Base-by-base conservation (phyloP, 345 rosid species). In the Isatis tinctoria region DNA sequence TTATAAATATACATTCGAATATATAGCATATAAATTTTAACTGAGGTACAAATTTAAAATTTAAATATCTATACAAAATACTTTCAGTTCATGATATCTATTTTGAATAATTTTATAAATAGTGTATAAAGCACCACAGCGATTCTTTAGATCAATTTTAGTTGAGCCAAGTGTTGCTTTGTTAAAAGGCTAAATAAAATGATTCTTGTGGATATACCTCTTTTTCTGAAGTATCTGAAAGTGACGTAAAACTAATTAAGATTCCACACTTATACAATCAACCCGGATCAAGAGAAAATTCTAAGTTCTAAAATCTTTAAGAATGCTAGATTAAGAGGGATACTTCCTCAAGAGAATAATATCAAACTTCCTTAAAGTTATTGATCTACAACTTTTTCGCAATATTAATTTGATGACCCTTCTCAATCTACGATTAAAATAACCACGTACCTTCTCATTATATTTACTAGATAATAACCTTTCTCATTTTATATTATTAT, bases 161-260 rank as follows among this genome's bases (percentile, higher is more conserved):
- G 32, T 41, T 69, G 48, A 61, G 74, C 74, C 70, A 69, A 61
- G 64, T 61, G 65, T 75, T 52, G 57, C 48, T 41, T 75, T 52
- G 69, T 49, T 40, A 17, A 74, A 58, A 30, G 54, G 36, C 14
- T 67, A 20, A 75, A 56, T 68, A 40, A 52, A 41, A 69, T 32
- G 32, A 52, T 41, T 35, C 39, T 35, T 40, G 17, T 41, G 79
- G 79, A 75, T 75, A 75, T 75, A 60, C 69, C 48, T 67, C 69
- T 67, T 75, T 51, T 30, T 60, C 48, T 11, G 17, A 75, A 8
- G 52, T 61, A 33, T 41, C 26, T 69, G 70, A 69, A 69, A 68
- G 2, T 12, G 70, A 69, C 79, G 58, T 75, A 35, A 22, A 68
- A 69, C 79, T 54, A 53, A 61, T 24, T 43, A 69, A 61, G 64